phyloP scores from a whole-genome alignment of 257 asterid species.

The Ballota nigra region DNA sequence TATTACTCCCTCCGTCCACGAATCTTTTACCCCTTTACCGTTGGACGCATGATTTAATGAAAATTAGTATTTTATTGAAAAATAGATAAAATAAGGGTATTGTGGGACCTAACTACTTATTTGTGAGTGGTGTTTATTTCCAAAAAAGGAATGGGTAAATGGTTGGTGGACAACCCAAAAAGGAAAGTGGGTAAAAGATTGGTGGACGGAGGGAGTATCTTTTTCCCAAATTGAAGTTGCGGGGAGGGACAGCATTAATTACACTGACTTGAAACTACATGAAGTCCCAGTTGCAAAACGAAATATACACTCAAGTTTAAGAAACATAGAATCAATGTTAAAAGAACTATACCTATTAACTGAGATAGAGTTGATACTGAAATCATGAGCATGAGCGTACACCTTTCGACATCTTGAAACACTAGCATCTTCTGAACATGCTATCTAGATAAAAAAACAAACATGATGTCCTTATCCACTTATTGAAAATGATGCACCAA shows the following conservation, averaged over 20 bases:
- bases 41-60: too few relatives aligned
- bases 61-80: too few relatives aligned
- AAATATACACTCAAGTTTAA: not conserved
- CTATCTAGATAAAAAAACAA: slow-evolving; percentile 39
- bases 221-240: not conserved
- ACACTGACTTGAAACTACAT: slow-evolving; percentile 1
- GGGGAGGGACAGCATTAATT: slow-evolving; percentile 4
- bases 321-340: not conserved
- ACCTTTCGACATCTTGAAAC: slow-evolving; percentile 61
- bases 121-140: too few relatives aligned
- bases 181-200: too few relatives aligned
- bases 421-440: slow-evolving; percentile 44
- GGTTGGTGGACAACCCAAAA: too few relatives aligned
- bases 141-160: too few relatives aligned
- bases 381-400: slow-evolving; percentile 76
- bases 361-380: slow-evolving; percentile 67
- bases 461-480: slow-evolving; percentile 14
- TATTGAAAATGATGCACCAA: slow-evolving; percentile 16
- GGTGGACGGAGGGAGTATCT: too few relatives aligned
- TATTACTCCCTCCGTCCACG: too few relatives aligned
- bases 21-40: too few relatives aligned
- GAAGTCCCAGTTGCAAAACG: not conserved
- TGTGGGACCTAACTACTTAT: too few relatives aligned
- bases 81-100: too few relatives aligned
- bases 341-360: slow-evolving; percentile 52